A percentile compares a stretch with the other conserved stretches of the same genome.
These are phyloP conservation scores for Candida hispaniensis DNA, from an alignment of 805 yeast genomes.

Conservation along the genomic window DNA sequence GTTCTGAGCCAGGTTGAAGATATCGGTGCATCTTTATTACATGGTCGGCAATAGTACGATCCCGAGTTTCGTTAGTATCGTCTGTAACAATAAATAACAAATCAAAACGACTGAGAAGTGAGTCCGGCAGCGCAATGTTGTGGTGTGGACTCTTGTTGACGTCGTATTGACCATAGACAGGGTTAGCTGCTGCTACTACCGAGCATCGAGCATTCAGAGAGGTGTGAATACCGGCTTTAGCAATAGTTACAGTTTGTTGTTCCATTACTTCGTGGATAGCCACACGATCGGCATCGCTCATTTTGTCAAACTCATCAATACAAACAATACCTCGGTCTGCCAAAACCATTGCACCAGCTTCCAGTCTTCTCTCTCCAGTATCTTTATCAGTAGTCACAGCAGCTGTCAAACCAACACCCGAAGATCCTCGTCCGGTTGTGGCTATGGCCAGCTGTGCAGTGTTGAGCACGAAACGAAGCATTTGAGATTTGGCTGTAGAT, in stretches of 20 bases:
- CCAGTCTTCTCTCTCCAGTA: conserved; percentile 97
- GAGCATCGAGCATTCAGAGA: conserved; percentile 94
- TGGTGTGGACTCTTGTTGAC: conserved; percentile 92
- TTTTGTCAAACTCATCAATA: conserved; percentile 97
- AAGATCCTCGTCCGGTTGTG: conserved; percentile 97
- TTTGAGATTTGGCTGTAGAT: conserved; percentile 94
- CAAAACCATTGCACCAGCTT: conserved; percentile 94
- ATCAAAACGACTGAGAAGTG: conserved; percentile 92
- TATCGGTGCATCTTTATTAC: conserved; percentile 89
- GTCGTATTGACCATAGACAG: conserved; percentile 93
- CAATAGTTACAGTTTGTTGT: conserved; percentile 93
- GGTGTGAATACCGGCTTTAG: conserved; percentile 96
- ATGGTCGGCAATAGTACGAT: conserved; percentile 84
- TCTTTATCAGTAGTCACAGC: conserved; percentile 98
- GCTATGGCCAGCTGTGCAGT: conserved; percentile 95
- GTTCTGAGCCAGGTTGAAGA: conserved; percentile 75
- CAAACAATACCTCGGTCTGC: conserved; percentile 98
- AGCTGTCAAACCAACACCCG: conserved; percentile 97
- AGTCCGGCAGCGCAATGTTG: conserved; percentile 94
- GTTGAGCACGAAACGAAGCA: conserved; percentile 84
- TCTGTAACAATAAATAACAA: conserved; percentile 91
- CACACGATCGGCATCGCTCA: conserved; percentile 94
- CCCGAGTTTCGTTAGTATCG: conserved; percentile 76
- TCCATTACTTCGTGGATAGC: conserved; percentile 99
- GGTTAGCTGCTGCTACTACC: conserved; percentile 96